Base-by-base conservation (phyloP, 495 filamentous ascomycete species). In the Amphirosellinia nigrospora region DNA sequence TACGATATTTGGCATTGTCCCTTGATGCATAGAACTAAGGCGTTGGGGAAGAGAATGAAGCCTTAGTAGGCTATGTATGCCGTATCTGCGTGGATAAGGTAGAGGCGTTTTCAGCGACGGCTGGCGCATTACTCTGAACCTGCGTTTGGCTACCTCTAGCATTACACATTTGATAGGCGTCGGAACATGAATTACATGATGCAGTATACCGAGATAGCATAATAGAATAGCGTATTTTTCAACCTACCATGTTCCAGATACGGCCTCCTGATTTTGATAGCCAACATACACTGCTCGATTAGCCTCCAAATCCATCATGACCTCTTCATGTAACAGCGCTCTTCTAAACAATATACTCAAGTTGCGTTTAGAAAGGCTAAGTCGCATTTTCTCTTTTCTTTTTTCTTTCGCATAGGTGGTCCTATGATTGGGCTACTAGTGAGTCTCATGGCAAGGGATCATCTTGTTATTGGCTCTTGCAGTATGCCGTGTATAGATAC, bases 31-130 rank as follows among this genome's bases (percentile, higher is more conserved):
- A 52, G 32, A 28, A 10, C 13, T 55, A 36, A 32, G 55, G 53
- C 55, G 55, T 68, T 61, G 28, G 26, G 43, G 41, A 68, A 38
- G 48, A 56, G 64, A 55, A 45, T n/a, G 2, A 23, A 55, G 36
- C 50, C 13, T 56, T 23, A 19, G 38, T 43, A 32, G 36, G 36
- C n/a, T 7, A 39, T 13, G 21, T 32, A 66, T 38, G 52, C 53
- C 28, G 8, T 23, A 53, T 53, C 53, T 41, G 53, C 55, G 43
- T 61, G 34, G 41, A 32, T 30, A 32, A 4, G 55, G 55, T 21
- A 4, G 55, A 43, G 39, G 52, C 39, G 7, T 21, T 28, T 30
- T 10, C 32, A 52, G 21, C 15, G 28, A 46, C 23, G 23, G 19
- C 34, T 34, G 23, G 45, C 36, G 26, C 13, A 62, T 62, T 62